These are phyloP conservation scores for Exophiala bonariae DNA, from an alignment of 2,329 filamentous ascomycete species.

Conservation along the genomic window DNA sequence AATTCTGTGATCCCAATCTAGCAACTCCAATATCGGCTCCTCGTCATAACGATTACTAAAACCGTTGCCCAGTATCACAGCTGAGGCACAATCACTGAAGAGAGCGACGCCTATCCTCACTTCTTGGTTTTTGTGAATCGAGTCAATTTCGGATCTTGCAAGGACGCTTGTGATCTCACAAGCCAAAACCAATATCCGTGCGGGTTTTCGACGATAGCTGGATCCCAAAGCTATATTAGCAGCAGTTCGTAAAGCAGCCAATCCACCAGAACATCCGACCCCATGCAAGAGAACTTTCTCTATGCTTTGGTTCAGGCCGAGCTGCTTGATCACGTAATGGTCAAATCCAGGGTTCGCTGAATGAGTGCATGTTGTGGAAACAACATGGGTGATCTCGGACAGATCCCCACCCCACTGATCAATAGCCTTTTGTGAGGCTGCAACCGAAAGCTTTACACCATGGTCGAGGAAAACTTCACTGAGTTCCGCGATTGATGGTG, in stretches of 20 bases:
- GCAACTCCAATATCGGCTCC: constrained; percentile 55
- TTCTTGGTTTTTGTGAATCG: constrained; percentile 59
- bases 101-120: constrained; percentile 65
- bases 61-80: constrained; percentile 64
- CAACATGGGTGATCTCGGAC: constrained; percentile 61
- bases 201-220: constrained; percentile 58
- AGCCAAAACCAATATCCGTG: constrained; percentile 65
- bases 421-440: constrained; percentile 33
- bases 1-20: constrained; percentile 65
- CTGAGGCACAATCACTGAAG: constrained; percentile 71
- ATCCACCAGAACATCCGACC: constrained; percentile 65
- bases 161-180: constrained; percentile 47
- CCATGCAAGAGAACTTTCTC: constrained; percentile 68
- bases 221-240: constrained; percentile 67
- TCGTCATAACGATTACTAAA: constrained; percentile 38
- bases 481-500: constrained; percentile 31
- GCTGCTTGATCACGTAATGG: constrained; percentile 60
- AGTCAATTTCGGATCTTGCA: constrained; percentile 65
- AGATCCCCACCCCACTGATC: constrained; percentile 32
- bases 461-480: constrained; percentile 31
- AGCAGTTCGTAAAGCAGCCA: constrained; percentile 63
- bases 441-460: constrained; percentile 33
- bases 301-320: constrained; percentile 59
- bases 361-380: constrained; percentile 68
- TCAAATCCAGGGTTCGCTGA: constrained; percentile 70